These are phyloP conservation scores for Zygosaccharomyces bailii DNA, from an alignment of 805 yeast genomes.

Conservation along the genomic window DNA sequence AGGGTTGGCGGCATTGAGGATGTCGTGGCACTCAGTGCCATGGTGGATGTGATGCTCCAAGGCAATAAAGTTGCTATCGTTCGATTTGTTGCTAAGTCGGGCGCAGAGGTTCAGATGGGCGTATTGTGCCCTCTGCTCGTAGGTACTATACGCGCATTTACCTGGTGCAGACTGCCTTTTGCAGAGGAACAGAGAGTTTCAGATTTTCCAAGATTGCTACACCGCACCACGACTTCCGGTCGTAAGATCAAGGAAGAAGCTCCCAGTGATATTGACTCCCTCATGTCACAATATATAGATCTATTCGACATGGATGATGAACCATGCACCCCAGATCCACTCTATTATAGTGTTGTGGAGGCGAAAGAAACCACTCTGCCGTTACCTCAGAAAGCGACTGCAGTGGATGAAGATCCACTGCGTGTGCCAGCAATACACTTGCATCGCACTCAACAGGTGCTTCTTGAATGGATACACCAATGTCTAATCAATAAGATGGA, in stretches of 20 bases:
- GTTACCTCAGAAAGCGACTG: constrained; percentile 16
- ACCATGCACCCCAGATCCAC: constrained; percentile 4
- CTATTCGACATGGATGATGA: constrained; percentile 41
- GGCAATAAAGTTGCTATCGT: constrained; percentile 53
- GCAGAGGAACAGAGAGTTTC: constrained; percentile 71
- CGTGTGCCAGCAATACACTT: constrained; percentile 34
- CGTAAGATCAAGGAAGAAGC: constrained; percentile 16
- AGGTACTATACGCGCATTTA: constrained; percentile 39
- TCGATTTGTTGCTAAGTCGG: constrained; percentile 53
- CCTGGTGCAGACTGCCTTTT: constrained; percentile 60
- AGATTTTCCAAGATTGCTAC: constrained; percentile 42
- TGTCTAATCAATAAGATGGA: constrained; percentile 17
- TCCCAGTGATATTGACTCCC: constrained; percentile 38
- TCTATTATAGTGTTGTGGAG: constrained; percentile 17
- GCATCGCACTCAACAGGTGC: constrained; percentile 29
- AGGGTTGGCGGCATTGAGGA: constrained; percentile 39
- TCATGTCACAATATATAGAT: constrained; percentile 46
- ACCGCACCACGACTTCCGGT: constrained; percentile 36
- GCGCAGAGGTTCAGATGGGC: constrained; percentile 50
- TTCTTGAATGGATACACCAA: constrained; percentile 29
- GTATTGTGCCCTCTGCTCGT: constrained; percentile 49
- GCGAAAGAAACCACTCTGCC: constrained; percentile 23
- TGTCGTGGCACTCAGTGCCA: constrained; percentile 40
- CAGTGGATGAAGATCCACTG: constrained; percentile 18
- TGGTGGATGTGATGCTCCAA: constrained; percentile 52